Evolutionary conservation across 73 alveolate genomes (phyloP), one percentile per base, ranked within the genome.

Genomic region (Stentor coeruleus): DNA sequence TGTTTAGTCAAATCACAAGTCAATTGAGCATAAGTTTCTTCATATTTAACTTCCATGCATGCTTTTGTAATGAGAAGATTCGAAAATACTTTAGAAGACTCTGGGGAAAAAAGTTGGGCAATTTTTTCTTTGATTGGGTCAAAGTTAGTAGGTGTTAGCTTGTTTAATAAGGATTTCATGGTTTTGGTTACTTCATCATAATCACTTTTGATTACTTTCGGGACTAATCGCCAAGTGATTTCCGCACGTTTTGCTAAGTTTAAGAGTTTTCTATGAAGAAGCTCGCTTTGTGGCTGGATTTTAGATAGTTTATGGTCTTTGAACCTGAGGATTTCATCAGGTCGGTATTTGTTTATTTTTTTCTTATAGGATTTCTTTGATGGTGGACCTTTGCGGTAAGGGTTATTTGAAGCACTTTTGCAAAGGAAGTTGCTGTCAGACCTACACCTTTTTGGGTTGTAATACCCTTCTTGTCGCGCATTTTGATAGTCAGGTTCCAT

Each of bases 141-240:
- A 20, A 31, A 0, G 41, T 66, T 66, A 28, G 79, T 66, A 0
- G 79, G 79, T 28, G 79, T 31, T 26, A 66, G 79, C 33, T 31
- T 66, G 79, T 66, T 66, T 20, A 66, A 33, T 28, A 66, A 40
- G n/a, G 79, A 66, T 66, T 66, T 66, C 20, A 66, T 14, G 39
- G 20, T 33, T 66, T 66, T 66, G n/a, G 79, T 66, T 20, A 66
- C 20, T 1, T 20, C 36, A 33, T 66, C 79, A 15, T 26, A 20
- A 40, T 31, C 37, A 33, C 40, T 20, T 66, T 66, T 66, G 40
- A 66, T 1, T 66, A 11, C 33, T 66, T 66, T 20, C 0, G 79
- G 79, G 39, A 33, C 37, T 11, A 31, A 33, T 26, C 79, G 79
- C 79, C 79, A 66, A 33, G n/a, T 33, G 33, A 49, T 49, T n/a